Percentiles rank a stretch among this genome's conserved stretches.
Evolutionary conservation across 2,329 filamentous ascomycete species (phyloP).

Genomic region (Helotiales sp.): DNA sequence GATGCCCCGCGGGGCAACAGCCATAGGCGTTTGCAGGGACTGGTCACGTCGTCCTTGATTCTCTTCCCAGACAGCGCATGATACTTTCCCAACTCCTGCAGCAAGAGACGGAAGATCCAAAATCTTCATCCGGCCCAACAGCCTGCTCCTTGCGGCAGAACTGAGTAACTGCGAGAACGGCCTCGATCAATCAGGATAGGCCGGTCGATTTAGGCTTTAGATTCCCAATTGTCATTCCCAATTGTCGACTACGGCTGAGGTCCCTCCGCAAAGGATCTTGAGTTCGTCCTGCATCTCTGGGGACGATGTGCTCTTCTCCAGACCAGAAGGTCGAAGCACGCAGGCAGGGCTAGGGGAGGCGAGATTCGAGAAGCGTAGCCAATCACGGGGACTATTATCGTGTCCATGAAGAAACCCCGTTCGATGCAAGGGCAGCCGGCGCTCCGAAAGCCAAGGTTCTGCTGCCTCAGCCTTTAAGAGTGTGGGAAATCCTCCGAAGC

Average conservation of each 20-base stretch:
- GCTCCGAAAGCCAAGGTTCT: not conserved
- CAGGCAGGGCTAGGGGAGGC: not conserved
- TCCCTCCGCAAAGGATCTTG: conserved; percentile 8
- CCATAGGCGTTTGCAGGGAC: not conserved
- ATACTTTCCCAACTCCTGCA: conserved; percentile 5
- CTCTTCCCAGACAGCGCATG: conserved; percentile 19
- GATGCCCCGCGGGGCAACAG: conserved; percentile 3
- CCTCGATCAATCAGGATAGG: conserved; percentile 2
- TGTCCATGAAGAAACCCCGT: not conserved
- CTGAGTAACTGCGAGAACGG: not conserved
- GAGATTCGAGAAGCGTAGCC: not conserved
- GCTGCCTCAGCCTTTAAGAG: conserved; percentile 4
- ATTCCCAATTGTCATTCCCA: not conserved
- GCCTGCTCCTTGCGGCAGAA: conserved; percentile 17
- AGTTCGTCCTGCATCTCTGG: not conserved
- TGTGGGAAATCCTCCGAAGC: conserved; percentile 15
- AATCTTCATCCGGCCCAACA: conserved; percentile 24
- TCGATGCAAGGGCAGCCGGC: conserved; percentile 22
- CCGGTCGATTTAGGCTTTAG: conserved; percentile 20
- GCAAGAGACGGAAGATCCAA: conserved; percentile 15
- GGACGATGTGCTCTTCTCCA: conserved; percentile 27
- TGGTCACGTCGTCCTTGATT: not conserved
- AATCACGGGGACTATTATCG: conserved; percentile 7
- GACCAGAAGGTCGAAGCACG: not conserved
- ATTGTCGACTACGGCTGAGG: conserved; percentile 6